Evolutionary conservation across 2,329 filamentous ascomycete genomes (phyloP).

Genomic region (Diaporthe sp.): DNA sequence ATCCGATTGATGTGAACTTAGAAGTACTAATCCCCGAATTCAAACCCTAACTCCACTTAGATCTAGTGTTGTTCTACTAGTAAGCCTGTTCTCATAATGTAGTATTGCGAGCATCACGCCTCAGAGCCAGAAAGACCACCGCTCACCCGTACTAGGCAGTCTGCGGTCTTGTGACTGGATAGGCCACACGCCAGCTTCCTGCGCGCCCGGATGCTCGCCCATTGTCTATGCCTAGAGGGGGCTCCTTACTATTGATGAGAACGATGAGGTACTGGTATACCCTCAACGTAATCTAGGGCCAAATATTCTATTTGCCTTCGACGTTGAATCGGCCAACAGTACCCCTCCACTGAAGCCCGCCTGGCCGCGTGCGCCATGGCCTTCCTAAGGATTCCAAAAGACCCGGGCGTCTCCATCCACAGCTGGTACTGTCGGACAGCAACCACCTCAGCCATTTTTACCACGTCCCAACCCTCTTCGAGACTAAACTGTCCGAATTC

Average conservation of each 20-base stretch:
- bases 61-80: no score
- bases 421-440: background rate
- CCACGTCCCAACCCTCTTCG: background rate
- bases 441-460: background rate
- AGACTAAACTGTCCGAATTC: background rate
- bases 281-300: background rate
- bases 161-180: no score
- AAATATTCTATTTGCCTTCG: no score
- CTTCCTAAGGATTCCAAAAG: background rate
- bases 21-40: background rate
- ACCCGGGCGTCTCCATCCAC: constrained; percentile 10
- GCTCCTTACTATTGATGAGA: no score
- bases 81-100: no score
- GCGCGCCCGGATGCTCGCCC: no score
- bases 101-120: no score
- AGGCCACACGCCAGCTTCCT: no score
- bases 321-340: background rate
- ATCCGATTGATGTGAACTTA: background rate
- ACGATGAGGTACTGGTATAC: background rate
- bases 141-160: no score
- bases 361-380: background rate
- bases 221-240: no score
- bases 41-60: no score
- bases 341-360: background rate
- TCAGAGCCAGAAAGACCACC: no score